phyloP scores from a whole-genome alignment of 495 filamentous ascomycete genomes.

The Xylaria castorea region DNA sequence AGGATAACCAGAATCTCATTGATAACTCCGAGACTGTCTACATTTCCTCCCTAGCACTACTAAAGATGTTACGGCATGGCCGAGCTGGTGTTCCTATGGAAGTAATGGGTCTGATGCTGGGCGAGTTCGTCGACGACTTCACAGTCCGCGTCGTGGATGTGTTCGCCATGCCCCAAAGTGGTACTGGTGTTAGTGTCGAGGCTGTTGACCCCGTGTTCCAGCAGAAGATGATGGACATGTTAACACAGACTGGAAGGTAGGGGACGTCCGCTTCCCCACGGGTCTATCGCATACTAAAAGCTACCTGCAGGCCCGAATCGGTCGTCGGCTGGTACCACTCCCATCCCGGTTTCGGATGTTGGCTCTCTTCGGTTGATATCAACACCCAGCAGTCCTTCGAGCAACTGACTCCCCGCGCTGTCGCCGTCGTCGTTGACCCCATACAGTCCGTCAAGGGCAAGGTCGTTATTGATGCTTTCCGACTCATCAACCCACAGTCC shows the following conservation, averaged over 20 bases:
- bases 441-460: constrained; percentile 99
- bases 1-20: constrained; percentile 88
- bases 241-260: constrained; percentile 93
- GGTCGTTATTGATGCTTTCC: constrained; percentile 99
- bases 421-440: constrained; percentile 96
- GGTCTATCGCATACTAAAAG: not conserved
- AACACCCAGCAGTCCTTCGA: constrained; percentile 99
- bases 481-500: constrained; percentile 97
- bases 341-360: constrained; percentile 98
- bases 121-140: constrained; percentile 98
- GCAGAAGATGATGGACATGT: constrained; percentile 99
- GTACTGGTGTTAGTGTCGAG: constrained; percentile 97
- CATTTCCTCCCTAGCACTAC: constrained; percentile 93
- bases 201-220: constrained; percentile 98
- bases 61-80: constrained; percentile 98
- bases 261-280: constrained; percentile 29
- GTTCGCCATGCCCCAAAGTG: constrained; percentile 99
- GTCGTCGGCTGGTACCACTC: constrained; percentile 99
- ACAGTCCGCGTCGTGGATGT: constrained; percentile 97
- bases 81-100: constrained; percentile 99
- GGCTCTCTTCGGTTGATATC: constrained; percentile 98
- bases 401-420: constrained; percentile 92
- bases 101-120: constrained; percentile 99
- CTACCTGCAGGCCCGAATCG: constrained; percentile 75
- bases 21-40: constrained; percentile 99